phyloP scores from a whole-genome alignment of 2,329 filamentous ascomycete species.

The Fusarium sp. region DNA sequence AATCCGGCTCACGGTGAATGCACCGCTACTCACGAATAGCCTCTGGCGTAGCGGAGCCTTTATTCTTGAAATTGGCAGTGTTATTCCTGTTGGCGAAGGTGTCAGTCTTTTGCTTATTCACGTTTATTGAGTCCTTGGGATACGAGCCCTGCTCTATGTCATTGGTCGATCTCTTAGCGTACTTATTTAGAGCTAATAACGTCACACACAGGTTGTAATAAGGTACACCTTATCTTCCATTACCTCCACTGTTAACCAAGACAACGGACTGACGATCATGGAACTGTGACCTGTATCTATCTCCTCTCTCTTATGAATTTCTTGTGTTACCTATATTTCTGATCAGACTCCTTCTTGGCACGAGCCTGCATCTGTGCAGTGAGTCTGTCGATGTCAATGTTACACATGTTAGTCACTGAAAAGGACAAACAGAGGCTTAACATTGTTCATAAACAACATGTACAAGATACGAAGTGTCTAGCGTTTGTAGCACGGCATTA shows the following conservation, averaged over 20 bases:
- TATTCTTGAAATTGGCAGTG: not conserved
- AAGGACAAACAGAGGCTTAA: not conserved
- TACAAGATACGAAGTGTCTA: not conserved
- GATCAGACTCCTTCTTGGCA: not conserved
- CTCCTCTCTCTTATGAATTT: not conserved
- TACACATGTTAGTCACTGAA: not conserved
- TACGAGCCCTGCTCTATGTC: slow-evolving; percentile 15
- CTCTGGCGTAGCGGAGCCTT: not conserved
- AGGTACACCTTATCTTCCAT: not conserved
- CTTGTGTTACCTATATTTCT: not conserved
- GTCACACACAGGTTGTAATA: not conserved
- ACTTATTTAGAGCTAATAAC: not conserved
- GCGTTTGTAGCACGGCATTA: not conserved
- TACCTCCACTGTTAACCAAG: not conserved
- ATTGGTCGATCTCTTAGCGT: slow-evolving; percentile 10
- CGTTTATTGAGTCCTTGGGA: slow-evolving; percentile 3
- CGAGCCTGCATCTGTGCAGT: not conserved
- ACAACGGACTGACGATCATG: not conserved
- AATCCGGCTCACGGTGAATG: not conserved
- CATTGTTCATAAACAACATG: not conserved
- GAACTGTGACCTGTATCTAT: not conserved
- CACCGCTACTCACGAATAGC: not conserved
- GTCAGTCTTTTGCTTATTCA: slow-evolving; percentile 15
- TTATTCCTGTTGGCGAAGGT: not conserved
- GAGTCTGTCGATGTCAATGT: not conserved